Base-by-base conservation (phyloP, 768 basidiomycete genomes). In the Suillus subaureus region DNA sequence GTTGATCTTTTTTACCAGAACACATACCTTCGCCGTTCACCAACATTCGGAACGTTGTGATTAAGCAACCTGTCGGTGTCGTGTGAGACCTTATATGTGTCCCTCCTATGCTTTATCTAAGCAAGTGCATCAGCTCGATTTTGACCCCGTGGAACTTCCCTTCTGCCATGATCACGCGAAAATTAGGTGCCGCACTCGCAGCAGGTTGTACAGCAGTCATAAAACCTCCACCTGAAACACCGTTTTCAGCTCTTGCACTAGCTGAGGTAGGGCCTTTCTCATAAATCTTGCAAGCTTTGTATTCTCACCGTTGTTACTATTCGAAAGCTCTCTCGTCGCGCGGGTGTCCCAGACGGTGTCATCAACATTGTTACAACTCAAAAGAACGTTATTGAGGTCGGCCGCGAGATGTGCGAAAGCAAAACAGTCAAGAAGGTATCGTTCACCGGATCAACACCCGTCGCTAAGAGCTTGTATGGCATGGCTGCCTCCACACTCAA, bases 151-250 rank as follows among this genome's bases (percentile, higher is more conserved):
- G 92, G 93, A 96, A 97, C 78, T 98, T 97, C 80, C 96, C 96
- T 2, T 94, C 92, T 31, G 93, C 94, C 0, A 96, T 96, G 94
- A 92, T 94, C 26, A 91, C 92, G 1, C 89, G 94, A n/a, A 96
- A 96, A 77, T 80, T 95, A 18, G 93, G 88, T 33, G 87, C 94
- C 35, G 94, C 93, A 28, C 85, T 99, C 18, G 97, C 96, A 2
- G 95, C 95, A 18, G 97, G 97, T 23, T 98, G 97, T 75, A 97
- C 97, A 0, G 85, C 89, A 0, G 96, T 99, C 56, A 89, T 98
- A 76, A 99, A 99, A 71, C 96, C 96, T 2, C 90, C 97, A 1
- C 86, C 94, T 0, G 97, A 99, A 78, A 94, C 97, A 0, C 97
- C 97, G 1, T 97, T 94, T 79, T 94, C 94, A 37, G 88, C 89